phyloP scores from a whole-genome alignment of 2,329 filamentous ascomycete genomes.

The Claviceps africana region DNA sequence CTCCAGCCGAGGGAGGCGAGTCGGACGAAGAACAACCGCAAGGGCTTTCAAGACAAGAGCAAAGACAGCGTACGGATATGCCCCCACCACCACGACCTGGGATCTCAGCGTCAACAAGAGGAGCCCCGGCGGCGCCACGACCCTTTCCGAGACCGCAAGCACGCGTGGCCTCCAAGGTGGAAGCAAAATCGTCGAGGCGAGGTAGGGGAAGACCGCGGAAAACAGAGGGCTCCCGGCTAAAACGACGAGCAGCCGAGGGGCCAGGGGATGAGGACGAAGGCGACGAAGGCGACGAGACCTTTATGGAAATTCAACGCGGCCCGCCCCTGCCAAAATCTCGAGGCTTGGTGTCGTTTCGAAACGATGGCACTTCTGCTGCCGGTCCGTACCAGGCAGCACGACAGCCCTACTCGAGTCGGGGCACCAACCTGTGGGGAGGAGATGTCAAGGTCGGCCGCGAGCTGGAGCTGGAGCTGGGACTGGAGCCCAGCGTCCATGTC shows the following conservation, averaged over 20 bases:
- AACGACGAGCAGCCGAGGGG: constrained; percentile 17
- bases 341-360: constrained; percentile 38
- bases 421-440: constrained; percentile 75
- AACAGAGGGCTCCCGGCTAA: constrained; percentile 11
- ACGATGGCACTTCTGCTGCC: constrained; percentile 31
- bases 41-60: constrained; percentile 9
- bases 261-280: constrained; percentile 22
- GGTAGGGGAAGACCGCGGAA: constrained; percentile 6
- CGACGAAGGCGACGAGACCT: constrained; percentile 34
- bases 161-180: not conserved
- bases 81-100: constrained; percentile 13
- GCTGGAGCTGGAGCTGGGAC: constrained; percentile 28
- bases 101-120: constrained; percentile 9
- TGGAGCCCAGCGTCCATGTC: constrained; percentile 34
- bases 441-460: constrained; percentile 38
- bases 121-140: not conserved
- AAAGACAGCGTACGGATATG: constrained; percentile 14
- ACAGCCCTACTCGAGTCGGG: constrained; percentile 60
- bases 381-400: constrained; percentile 62
- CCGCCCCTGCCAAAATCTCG: constrained; percentile 42
- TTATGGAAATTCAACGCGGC: constrained; percentile 35
- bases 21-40: constrained; percentile 9
- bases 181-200: not conserved
- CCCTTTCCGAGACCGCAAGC: not conserved
- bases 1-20: constrained; percentile 7